Base-by-base conservation (phyloP, 768 basidiomycete genomes). In the Pleurotus djamor region DNA sequence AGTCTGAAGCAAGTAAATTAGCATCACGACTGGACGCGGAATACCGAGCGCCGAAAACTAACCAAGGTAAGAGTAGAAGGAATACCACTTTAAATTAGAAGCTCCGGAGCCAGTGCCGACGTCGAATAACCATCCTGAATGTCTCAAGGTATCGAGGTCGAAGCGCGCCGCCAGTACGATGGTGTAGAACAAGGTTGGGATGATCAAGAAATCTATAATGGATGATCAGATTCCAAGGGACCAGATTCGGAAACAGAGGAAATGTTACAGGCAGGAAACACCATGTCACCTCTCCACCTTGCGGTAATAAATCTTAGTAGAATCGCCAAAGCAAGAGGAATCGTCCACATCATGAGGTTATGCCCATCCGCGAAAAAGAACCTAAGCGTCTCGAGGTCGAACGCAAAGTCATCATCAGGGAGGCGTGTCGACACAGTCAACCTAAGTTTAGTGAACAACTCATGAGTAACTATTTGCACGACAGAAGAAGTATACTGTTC, bases 121-220 rank as follows among this genome's bases (percentile, higher is more conserved):
- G 67, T 96, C 89, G 64, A 98, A 98, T 32, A 99, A 70, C 95
- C 95, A 98, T 0, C 96, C 92, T 0, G 74, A 69, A 5, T 68
- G 66, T 14, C 96, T 79, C 13, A 99, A 74, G 10, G 71, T 68
- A 2, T 67, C 71, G 6, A 97, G 73, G 65, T 91, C 76, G 43
- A 92, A 71, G 14, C 81, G 75, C 0, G 83, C 85, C 13, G 85
- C 83, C 0, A 80, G 77, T 2, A 95, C 84, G 48, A 94, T 76
- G 58, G 91, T 66, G 70, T 98, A 98, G 74, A 99, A 98, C 4
- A 93, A 61, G 51, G 83, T 64, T 0, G 94, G 93, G 60, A 98
- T 94, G 44, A 82, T 66, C 51, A 92, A 71, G 69, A 94, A 94
- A 75, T 92, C 92, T 94, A 60, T 6, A 9, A 1, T 14, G 33